Percentiles rank a stretch among this genome's conserved stretches.
Evolutionary conservation across 176 grass and related monocot genomes (phyloP).

Genomic region (Stipa capillata): DNA sequence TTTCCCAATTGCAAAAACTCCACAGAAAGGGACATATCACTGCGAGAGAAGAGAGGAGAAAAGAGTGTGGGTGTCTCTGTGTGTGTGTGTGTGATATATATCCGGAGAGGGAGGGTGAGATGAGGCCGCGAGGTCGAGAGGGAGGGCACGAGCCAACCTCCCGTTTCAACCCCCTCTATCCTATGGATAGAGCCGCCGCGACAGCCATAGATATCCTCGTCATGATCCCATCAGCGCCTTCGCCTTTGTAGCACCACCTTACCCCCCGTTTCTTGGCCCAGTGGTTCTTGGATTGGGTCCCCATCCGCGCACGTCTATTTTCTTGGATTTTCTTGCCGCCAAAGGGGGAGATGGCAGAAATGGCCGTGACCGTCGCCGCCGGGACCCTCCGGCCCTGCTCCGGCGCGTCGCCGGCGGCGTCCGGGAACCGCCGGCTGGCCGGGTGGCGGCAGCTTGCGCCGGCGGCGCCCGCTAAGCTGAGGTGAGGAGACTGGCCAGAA

Average conservation of each 20-base stretch:
- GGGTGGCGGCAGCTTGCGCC: slow-evolving; percentile 16
- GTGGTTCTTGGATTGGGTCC: slow-evolving; percentile 18
- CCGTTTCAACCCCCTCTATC: not conserved
- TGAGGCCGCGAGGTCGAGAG: not conserved
- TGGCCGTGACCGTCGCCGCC: slow-evolving; percentile 42
- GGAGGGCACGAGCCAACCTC: not conserved
- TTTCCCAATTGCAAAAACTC: not conserved
- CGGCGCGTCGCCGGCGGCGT: slow-evolving; percentile 20
- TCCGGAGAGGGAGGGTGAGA: not conserved
- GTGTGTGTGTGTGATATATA: not conserved
- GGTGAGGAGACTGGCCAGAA: slow-evolving; percentile 31
- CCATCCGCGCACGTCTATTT: not conserved
- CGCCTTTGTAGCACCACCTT: slow-evolving; percentile 35
- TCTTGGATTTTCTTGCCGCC: slow-evolving; percentile 25
- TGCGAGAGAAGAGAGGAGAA: not conserved
- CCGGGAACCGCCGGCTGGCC: not conserved
- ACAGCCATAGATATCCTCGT: slow-evolving; percentile 46
- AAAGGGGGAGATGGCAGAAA: slow-evolving; percentile 32
- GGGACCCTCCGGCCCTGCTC: slow-evolving; percentile 33
- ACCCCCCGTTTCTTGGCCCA: not conserved
- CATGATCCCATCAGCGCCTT: slow-evolving; percentile 30
- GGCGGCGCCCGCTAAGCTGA: slow-evolving; percentile 34
- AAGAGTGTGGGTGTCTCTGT: not conserved
- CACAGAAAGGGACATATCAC: not conserved
- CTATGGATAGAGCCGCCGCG: slow-evolving; percentile 44